Evolutionary conservation across 257 asterid genomes (phyloP).

Genomic region (Gardenia jasminoides): DNA sequence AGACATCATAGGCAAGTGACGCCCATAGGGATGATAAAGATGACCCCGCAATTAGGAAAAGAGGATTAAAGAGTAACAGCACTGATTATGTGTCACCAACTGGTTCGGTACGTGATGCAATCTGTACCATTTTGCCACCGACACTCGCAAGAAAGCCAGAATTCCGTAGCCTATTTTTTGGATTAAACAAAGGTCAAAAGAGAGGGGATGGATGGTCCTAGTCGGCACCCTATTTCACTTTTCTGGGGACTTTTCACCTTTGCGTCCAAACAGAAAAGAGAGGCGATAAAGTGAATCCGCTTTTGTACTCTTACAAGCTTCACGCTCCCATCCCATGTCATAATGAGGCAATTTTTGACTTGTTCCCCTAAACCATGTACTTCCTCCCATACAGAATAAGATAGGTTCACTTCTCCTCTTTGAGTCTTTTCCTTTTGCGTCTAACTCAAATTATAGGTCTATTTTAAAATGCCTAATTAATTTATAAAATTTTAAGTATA

Average conservation of each 20-base stretch:
- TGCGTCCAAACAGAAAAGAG: not conserved
- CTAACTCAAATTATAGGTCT: no score
- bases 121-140: constrained; percentile 11
- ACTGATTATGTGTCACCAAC: constrained; percentile 1
- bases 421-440: no score
- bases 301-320: not conserved
- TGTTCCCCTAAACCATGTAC: no score
- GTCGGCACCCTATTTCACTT: not conserved
- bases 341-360: not conserved
- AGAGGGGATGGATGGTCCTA: not conserved
- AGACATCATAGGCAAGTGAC: constrained; percentile 4
- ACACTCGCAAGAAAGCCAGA: constrained; percentile 10
- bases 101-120: not conserved
- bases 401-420: no score
- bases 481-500: no score
- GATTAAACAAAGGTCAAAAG: not conserved
- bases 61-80: no score
- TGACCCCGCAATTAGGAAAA: not conserved
- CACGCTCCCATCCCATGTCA: no score
- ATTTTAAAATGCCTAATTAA: no score
- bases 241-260: not conserved
- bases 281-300: not conserved
- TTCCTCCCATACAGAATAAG: no score
- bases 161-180: not conserved
- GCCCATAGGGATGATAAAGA: not conserved